phyloP scores from a whole-genome alignment of 2,329 filamentous ascomycete species.

The Ceratocystis huliohia region DNA sequence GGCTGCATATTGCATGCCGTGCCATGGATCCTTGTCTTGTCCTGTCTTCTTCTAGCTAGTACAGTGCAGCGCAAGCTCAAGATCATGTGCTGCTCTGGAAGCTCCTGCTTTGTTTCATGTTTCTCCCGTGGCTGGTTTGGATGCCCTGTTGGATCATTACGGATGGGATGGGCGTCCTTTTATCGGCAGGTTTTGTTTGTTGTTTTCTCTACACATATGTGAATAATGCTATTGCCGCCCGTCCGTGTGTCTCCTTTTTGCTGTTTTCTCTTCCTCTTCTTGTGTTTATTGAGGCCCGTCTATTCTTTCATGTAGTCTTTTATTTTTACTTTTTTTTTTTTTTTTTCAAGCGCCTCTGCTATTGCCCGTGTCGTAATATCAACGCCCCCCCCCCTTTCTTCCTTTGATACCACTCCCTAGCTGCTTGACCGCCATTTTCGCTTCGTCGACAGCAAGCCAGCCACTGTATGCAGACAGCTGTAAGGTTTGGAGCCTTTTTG shows the following conservation, averaged over 20 bases:
- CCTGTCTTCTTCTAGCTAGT: not conserved
- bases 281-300: not conserved
- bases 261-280: not conserved
- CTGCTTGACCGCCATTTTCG: not conserved
- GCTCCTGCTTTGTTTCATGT: not conserved
- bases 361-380: not conserved
- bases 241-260: not conserved
- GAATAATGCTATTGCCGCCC: not conserved
- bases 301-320: not conserved
- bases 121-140: not conserved
- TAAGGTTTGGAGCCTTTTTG: too few relatives aligned
- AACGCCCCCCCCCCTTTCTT: not conserved
- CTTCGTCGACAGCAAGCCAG: not conserved
- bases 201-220: not conserved
- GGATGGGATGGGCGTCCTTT: too few relatives aligned
- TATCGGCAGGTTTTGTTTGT: not conserved
- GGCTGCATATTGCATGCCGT: slow-evolving; percentile 6
- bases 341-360: not conserved
- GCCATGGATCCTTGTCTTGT: not conserved
- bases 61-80: not conserved
- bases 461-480: too few relatives aligned
- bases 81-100: not conserved
- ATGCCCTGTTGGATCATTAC: not conserved
- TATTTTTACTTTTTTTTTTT: not conserved
- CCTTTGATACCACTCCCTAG: not conserved